Percentiles rank a stretch among this genome's conserved stretches.
phyloP scores from a whole-genome alignment of 1,139 yeast genomes.

The Magnusiomyces starmeri region DNA sequence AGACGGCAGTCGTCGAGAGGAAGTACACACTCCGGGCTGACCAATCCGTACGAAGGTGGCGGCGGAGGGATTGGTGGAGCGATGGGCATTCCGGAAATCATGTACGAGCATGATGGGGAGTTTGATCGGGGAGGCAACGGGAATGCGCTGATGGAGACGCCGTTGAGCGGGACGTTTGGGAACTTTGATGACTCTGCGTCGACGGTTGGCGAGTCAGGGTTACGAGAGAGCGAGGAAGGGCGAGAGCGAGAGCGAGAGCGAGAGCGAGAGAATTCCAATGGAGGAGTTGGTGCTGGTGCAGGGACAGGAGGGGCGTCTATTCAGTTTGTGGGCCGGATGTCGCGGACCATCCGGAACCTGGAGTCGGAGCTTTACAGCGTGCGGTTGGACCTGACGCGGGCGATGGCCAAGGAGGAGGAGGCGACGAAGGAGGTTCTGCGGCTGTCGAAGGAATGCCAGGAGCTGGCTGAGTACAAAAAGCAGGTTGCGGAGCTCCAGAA shows the following conservation, averaged over 20 bases:
- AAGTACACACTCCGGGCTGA: background rate
- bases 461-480: conserved; percentile 36
- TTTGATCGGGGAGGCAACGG: background rate
- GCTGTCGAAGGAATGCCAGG: conserved; percentile 49
- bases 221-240: background rate
- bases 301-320: conserved; percentile 38
- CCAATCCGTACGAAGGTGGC: background rate
- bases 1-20: background rate
- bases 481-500: conserved; percentile 38
- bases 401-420: conserved; percentile 52
- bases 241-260: conserved; percentile 21
- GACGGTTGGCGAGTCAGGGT: conserved; percentile 17
- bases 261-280: conserved; percentile 23
- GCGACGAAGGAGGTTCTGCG: conserved; percentile 61
- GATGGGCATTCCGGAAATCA: background rate
- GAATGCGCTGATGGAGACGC: too few species aligned
- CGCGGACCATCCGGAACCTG: conserved; percentile 65
- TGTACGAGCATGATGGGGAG: background rate
- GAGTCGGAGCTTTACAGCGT: conserved; percentile 69
- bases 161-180: too few species aligned
- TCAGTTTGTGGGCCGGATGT: conserved; percentile 65
- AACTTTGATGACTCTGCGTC: conserved; percentile 21
- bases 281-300: conserved; percentile 23
- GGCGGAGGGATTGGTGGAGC: background rate
- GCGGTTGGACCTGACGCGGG: conserved; percentile 52